A percentile compares a stretch with the other conserved stretches of the same genome.
Conservation (phyloP, 805 yeast genomes). For the Pichia eremophila region DNA sequence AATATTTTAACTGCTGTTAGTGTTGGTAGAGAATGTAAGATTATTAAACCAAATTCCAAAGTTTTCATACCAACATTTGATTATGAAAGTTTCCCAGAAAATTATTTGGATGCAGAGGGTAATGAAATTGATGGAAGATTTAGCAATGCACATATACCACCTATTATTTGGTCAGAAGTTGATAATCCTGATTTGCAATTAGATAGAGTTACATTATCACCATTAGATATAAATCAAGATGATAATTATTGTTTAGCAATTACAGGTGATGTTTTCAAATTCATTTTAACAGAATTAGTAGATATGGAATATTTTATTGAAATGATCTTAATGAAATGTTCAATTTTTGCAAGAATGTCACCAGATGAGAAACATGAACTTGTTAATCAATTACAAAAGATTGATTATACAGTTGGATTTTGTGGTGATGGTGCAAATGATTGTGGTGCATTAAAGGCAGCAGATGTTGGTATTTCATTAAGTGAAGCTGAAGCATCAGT, state of each 20-base stretch:
- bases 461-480: slow-evolving; percentile 91
- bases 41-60: slow-evolving; percentile 36
- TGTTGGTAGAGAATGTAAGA: slow-evolving; percentile 78
- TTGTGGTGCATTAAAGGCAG: slow-evolving; percentile 96
- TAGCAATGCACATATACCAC: slow-evolving; percentile 11
- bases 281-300: slow-evolving; percentile 50
- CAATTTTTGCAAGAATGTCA: slow-evolving; percentile 92
- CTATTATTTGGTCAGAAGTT: slow-evolving; percentile 60
- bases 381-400: slow-evolving; percentile 71
- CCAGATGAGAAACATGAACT: slow-evolving; percentile 98
- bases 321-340: slow-evolving; percentile 58
- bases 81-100: slow-evolving; percentile 18
- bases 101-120: slow-evolving; percentile 7
- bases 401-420: slow-evolving; percentile 91
- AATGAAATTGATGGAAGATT: background rate
- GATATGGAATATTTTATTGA: slow-evolving; percentile 32
- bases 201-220: slow-evolving; percentile 55
- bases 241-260: slow-evolving; percentile 63
- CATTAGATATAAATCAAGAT: slow-evolving; percentile 28
- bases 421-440: slow-evolving; percentile 99
- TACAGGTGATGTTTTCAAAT: slow-evolving; percentile 87
- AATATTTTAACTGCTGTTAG: slow-evolving; percentile 89
- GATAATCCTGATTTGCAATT: slow-evolving; percentile 45
- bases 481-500: slow-evolving; percentile 98
- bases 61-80: slow-evolving; percentile 58